Evolutionary conservation across 2,329 filamentous ascomycete genomes (phyloP).

Genomic region (Didymella pinodella): DNA sequence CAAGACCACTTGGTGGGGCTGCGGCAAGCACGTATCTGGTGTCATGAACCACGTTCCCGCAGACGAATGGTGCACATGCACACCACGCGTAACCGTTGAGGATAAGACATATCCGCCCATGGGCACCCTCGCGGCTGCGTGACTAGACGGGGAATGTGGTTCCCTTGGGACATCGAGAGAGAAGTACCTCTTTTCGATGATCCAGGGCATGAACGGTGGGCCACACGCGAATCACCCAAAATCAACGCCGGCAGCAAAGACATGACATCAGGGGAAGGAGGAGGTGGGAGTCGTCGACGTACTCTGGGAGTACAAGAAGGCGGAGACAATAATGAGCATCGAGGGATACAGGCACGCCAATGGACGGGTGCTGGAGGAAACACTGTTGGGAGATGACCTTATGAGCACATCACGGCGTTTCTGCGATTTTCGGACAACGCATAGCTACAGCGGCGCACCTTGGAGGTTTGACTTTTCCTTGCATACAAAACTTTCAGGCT

Average conservation of each 20-base stretch:
- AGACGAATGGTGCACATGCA: constrained; percentile 70
- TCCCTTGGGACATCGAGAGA: constrained; percentile 17
- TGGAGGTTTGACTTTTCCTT: not conserved
- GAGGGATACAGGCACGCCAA: not conserved
- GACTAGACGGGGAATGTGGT: constrained; percentile 32
- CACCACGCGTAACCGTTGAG: constrained; percentile 67
- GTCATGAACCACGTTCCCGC: constrained; percentile 69
- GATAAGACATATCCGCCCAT: constrained; percentile 72
- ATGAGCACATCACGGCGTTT: constrained; percentile 20
- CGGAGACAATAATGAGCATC: too few species aligned
- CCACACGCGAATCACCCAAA: constrained; percentile 21
- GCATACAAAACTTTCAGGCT: constrained; percentile 3
- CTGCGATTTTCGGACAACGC: not conserved
- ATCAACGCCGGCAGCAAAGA: constrained; percentile 13
- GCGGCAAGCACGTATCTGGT: constrained; percentile 66
- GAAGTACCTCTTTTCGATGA: constrained; percentile 21
- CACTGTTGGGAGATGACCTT: not conserved
- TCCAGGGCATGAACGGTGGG: constrained; percentile 20
- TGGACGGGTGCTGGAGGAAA: not conserved
- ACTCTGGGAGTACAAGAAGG: not conserved
- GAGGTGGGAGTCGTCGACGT: not conserved
- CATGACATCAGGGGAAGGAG: constrained; percentile 15
- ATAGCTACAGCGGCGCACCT: constrained; percentile 9
- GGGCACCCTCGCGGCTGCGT: constrained; percentile 52
- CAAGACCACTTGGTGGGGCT: constrained; percentile 71